Percentiles rank a stretch among this genome's conserved stretches.
Evolutionary conservation across 805 yeast genomes (phyloP).

Genomic region (Ogataea naganishii): DNA sequence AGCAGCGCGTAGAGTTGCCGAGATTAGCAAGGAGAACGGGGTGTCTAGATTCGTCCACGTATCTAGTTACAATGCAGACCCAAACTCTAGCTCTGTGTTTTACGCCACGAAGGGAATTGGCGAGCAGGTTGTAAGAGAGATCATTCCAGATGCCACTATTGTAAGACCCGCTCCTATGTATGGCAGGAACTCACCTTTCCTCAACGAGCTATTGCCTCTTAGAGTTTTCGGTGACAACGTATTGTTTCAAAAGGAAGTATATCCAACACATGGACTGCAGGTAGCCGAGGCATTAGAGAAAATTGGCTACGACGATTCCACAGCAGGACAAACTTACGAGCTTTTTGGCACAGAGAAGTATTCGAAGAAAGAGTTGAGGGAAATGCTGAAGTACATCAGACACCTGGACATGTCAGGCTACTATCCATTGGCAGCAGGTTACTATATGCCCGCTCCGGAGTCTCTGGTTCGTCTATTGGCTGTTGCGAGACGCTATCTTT

Average conservation of each 20-base stretch:
- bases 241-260: conserved; percentile 53
- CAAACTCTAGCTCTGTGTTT: conserved; percentile 58
- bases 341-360: conserved; percentile 64
- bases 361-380: conserved; percentile 55
- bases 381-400: conserved; percentile 47
- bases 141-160: conserved; percentile 68
- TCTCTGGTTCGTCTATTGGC: conserved; percentile 37
- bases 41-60: conserved; percentile 74
- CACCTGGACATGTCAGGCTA: conserved; percentile 26
- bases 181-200: conserved; percentile 65
- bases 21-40: conserved; percentile 58
- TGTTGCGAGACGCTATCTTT: conserved; percentile 29
- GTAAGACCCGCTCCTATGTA: conserved; percentile 80
- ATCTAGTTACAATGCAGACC: conserved; percentile 69
- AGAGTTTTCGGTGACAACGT: conserved; percentile 56
- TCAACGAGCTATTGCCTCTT: conserved; percentile 50
- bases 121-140: conserved; percentile 61
- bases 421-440: conserved; percentile 28
- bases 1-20: conserved; percentile 67
- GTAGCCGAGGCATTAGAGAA: conserved; percentile 73
- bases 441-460: conserved; percentile 32
- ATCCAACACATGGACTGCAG: conserved; percentile 71
- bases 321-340: conserved; percentile 70
- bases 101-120: conserved; percentile 75
- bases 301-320: conserved; percentile 75